Base-by-base conservation (phyloP, 2,329 filamentous ascomycete species). In the Fusarium nematophilum region DNA sequence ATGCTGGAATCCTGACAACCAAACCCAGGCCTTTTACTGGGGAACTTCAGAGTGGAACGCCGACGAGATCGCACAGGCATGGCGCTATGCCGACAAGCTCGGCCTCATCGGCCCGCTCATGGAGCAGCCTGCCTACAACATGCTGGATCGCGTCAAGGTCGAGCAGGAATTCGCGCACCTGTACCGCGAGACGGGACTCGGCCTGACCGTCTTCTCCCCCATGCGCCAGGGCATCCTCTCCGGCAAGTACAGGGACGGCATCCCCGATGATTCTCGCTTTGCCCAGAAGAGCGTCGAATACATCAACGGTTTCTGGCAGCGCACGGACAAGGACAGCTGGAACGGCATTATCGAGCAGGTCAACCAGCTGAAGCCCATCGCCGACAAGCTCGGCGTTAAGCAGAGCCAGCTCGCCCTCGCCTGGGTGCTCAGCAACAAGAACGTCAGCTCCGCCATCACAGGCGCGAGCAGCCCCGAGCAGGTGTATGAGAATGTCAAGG, bases 41-140 rank as follows among this genome's bases (percentile, higher is more conserved):
- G 87, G 87, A 34, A 90, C 87, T 0, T 89, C 85, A 0, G 86
- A 90, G 72, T 90, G 87, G 87, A 81, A 79, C 57, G 85, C 87
- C 36, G 82, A 84, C 54, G 86, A 90, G 76, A 89, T 90, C 68
- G 81, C 83, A 6, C 80, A 85, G 53, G 87, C 88, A 1, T 86
- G 83, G 78, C 78, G 84, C 11, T 79, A 85, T 57, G 85, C 87
- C 27, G 85, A 88, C 63, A 81, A 79, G 61, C 79, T 89, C 8
- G 79, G 82, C 11, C 77, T 90, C 33, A 82, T 90, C 57, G 86
- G 85, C 7, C 87, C 87, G 3, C 66, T 88, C 26, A 84, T 88
- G 75, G 88, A 90, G 73, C 87, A 90, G 75, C 87, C 87, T 1
- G 78, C 83, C 44, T 90, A 90, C 76, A 89, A 87, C 75, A 82